phyloP scores from a whole-genome alignment of 768 basidiomycete genomes.

The Wakefieldia striispora region DNA sequence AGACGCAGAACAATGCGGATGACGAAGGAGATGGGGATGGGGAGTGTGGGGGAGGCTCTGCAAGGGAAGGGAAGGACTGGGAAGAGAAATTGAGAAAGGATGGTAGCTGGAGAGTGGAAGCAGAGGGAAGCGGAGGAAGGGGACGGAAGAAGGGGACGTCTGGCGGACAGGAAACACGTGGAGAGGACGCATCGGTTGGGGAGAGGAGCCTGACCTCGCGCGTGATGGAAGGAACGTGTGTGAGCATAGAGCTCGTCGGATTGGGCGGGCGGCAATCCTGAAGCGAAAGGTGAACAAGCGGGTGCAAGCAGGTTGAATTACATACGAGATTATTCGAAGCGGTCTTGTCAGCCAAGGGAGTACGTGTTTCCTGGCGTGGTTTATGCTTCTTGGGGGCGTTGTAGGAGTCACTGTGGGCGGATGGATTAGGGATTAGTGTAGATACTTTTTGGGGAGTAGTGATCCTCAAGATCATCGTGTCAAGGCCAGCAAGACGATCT shows the following conservation, averaged over 20 bases:
- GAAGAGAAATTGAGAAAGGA: slow-evolving; percentile 35
- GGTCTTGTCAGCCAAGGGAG: slow-evolving; percentile 35
- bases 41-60: slow-evolving; percentile 6
- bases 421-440: slow-evolving; percentile 25
- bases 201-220: slow-evolving; percentile 6
- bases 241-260: slow-evolving; percentile 18
- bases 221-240: slow-evolving; percentile 5
- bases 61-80: slow-evolving; percentile 15
- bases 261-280: slow-evolving; percentile 10
- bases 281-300: slow-evolving; percentile 14
- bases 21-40: slow-evolving; percentile 15
- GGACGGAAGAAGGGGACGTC: slow-evolving; percentile 24
- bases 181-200: slow-evolving; percentile 14
- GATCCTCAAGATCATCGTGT: slow-evolving; percentile 38
- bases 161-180: slow-evolving; percentile 7
- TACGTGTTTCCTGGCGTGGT: slow-evolving; percentile 19
- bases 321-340: slow-evolving; percentile 29
- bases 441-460: slow-evolving; percentile 27
- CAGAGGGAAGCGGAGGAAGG: slow-evolving; percentile 34
- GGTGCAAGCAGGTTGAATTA: slow-evolving; percentile 8
- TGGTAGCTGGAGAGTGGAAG: slow-evolving; percentile 39
- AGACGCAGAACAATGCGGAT: slow-evolving; percentile 16
- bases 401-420: slow-evolving; percentile 16
- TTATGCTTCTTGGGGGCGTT: slow-evolving; percentile 21
- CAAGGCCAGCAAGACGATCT: slow-evolving; percentile 44